phyloP scores from a whole-genome alignment of 768 basidiomycete genomes.

The Mrakia frigida region DNA sequence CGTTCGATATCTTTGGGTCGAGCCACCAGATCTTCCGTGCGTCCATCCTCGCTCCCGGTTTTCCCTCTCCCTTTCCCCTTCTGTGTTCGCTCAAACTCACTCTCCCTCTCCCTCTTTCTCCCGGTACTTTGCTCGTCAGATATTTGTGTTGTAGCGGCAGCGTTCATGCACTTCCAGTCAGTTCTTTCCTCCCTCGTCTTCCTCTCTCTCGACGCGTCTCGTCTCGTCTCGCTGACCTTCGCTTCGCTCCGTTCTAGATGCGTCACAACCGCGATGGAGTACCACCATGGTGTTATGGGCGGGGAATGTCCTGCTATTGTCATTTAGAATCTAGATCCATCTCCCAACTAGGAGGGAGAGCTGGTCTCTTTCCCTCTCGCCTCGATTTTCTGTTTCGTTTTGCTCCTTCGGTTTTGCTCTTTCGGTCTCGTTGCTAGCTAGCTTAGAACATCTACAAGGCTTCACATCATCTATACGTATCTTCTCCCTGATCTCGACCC shows the following conservation, averaged over 20 bases:
- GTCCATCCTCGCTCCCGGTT: background rate
- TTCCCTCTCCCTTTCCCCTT: no score
- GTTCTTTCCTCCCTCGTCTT: background rate
- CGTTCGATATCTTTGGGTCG: conserved; percentile 69
- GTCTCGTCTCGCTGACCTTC: no score
- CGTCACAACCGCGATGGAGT: no score
- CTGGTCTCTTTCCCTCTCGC: background rate
- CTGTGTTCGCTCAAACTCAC: no score
- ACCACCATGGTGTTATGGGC: no score
- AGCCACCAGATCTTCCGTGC: conserved; percentile 87
- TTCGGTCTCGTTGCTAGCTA: no score
- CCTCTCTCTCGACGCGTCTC: no score
- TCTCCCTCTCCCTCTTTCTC: no score
- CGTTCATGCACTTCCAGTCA: conserved; percentile 16
- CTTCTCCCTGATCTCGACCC: background rate
- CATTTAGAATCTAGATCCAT: background rate
- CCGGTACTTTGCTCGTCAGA: background rate
- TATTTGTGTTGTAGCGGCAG: conserved; percentile 17
- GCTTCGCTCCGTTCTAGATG: no score
- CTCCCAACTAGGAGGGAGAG: background rate
- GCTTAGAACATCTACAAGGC: no score
- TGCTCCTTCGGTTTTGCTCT: no score
- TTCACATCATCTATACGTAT: no score
- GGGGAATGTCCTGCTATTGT: background rate
- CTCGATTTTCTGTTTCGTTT: background rate